Base-by-base conservation (phyloP, 2,329 filamentous ascomycete species). In the Talaromyces atroroseus region DNA sequence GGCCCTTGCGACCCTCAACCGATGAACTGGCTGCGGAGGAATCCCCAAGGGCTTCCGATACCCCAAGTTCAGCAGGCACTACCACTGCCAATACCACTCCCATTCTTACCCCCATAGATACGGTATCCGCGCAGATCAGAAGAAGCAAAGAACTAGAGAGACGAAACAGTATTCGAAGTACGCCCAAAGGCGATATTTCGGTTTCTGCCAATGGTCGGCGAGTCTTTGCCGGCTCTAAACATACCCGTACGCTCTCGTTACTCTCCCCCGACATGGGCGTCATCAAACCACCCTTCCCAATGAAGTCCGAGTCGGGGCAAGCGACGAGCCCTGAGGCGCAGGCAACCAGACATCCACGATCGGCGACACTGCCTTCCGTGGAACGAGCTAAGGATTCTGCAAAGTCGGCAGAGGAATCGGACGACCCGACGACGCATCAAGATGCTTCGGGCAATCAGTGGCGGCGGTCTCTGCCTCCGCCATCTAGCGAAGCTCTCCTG, bases 241-340 rank as follows among this genome's bases (percentile, higher is more conserved):
- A 86, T 68, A 78, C 81, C 69, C 65, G 91, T 79, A 81, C 84
- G 0, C 74, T 97, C 48, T 96, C 92, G 21, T 75, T 99, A 46
- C 78, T 97, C 10, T 95, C 91, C n/a, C 89, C 79, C 1, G 65
- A 62, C 5, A 61, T 64, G 21, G 64, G 60, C 23, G 58, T 63
- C 16, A 59, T 63, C 42, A 58, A 36, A 46, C 29, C 48, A 23
- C 52, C 52, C 6, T 54, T 56, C 18, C 58, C 52, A 11, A 65
- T 59, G 34, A 62, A 62, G 48, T 40, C 42, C 45, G 57, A 60
- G n/a, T 59, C 58, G 3, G 63, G 63, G 6, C 54, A 55, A 10
- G 57, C 60, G 18, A n/a, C 26, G n/a, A 60, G 60, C 16, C 56
- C 26, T n/a, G 64, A 68, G 21, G 26, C 24, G 29, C 68, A 70